These are phyloP conservation scores for Leccinum solheimii DNA, from an alignment of 1,284 basidiomycete genomes.

Conservation along the genomic window DNA sequence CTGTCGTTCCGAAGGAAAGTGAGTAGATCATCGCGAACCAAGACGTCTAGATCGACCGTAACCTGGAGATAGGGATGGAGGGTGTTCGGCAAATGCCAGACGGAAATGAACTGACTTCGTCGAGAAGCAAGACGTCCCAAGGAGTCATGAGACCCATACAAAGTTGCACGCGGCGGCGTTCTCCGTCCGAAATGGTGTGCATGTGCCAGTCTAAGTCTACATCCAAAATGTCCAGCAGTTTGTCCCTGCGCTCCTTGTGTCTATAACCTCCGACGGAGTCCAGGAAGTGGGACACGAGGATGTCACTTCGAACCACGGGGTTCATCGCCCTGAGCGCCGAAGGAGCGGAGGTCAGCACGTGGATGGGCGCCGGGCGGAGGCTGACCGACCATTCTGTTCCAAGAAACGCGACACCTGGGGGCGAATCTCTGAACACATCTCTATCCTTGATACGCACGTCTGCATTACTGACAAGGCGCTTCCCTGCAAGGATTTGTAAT, in stretches of 20 bases:
- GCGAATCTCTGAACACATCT: constrained; percentile 82
- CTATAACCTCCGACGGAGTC: constrained; percentile 96
- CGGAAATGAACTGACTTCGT: constrained; percentile 64
- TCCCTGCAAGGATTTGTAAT: constrained; percentile 92
- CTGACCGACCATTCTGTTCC: constrained; percentile 82
- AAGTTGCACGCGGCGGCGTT: constrained; percentile 91
- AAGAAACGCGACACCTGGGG: constrained; percentile 82
- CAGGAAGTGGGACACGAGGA: constrained; percentile 86
- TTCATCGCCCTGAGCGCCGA: constrained; percentile 78
- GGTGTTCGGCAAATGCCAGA: constrained; percentile 7
- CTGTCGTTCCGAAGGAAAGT: constrained; percentile 87
- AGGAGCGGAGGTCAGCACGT: not conserved
- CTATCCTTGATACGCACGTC: constrained; percentile 72
- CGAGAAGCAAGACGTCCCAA: constrained; percentile 92
- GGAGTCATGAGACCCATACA: constrained; percentile 96
- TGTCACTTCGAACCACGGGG: constrained; percentile 92
- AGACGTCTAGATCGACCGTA: constrained; percentile 97
- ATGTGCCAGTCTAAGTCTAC: constrained; percentile 93
- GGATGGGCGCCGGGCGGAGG: not conserved
- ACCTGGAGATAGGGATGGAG: constrained; percentile 51
- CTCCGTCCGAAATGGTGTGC: constrained; percentile 94
- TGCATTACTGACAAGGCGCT: constrained; percentile 74
- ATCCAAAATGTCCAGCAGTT: constrained; percentile 88
- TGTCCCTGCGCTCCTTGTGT: constrained; percentile 86
- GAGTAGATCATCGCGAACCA: constrained; percentile 91